Percentiles rank a stretch among this genome's conserved stretches.
Conservation (phyloP, 2,329 filamentous ascomycete genomes). For the Fusarium hostae region DNA sequence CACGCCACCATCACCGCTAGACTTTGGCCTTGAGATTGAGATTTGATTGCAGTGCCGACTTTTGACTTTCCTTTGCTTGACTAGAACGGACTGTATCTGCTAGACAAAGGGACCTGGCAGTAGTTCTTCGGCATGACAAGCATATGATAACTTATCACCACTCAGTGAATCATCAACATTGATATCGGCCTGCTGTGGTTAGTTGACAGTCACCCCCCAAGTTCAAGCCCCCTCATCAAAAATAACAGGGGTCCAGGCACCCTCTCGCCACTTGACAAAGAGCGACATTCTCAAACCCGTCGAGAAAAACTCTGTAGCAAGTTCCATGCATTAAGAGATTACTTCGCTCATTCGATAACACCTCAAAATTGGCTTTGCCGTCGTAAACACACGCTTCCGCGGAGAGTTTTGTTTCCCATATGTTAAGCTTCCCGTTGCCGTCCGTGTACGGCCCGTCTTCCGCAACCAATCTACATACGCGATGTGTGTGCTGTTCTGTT, state of each 20-base stretch:
- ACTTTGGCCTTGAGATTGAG: not conserved
- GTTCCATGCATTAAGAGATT: not conserved
- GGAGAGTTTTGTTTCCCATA: not conserved
- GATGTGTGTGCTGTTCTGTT: not conserved
- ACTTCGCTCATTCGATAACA: not conserved
- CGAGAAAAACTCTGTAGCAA: not conserved
- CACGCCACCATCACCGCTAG: constrained; percentile 30
- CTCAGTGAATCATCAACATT: not conserved
- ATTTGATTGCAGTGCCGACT: not conserved
- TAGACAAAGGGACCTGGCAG: constrained; percentile 14
- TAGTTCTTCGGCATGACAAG: not conserved
- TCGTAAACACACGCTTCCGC: not conserved
- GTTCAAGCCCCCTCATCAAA: not conserved
- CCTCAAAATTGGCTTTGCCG: not conserved
- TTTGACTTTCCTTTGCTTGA: not conserved
- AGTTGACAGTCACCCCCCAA: not conserved
- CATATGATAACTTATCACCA: no score
- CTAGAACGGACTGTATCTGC: not conserved
- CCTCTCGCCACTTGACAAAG: not conserved
- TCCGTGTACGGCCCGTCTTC: constrained; percentile 21
- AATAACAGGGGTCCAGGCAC: constrained; percentile 17
- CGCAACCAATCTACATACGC: constrained; percentile 8
- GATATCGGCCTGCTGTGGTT: not conserved
- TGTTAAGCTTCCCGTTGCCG: constrained; percentile 23
- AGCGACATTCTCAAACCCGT: not conserved